phyloP scores from a whole-genome alignment of 805 yeast genomes.

The Teunomyces cretensis region DNA sequence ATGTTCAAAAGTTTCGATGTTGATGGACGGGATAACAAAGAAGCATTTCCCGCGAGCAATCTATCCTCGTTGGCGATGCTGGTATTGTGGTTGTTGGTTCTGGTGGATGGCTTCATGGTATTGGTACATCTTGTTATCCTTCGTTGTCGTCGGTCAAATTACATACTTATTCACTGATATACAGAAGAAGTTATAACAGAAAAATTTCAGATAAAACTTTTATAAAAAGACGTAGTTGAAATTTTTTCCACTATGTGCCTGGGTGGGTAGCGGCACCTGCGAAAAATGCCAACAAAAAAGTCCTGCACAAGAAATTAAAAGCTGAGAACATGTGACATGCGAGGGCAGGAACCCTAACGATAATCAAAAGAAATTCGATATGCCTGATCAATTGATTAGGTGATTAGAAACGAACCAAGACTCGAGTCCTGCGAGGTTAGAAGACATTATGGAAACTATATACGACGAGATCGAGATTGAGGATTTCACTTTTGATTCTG shows the following conservation, averaged over 20 bases:
- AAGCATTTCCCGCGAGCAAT: background rate
- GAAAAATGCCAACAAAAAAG: background rate
- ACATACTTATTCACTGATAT: slow-evolving; percentile 12
- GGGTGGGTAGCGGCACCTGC: slow-evolving; percentile 1
- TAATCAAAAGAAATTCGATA: background rate
- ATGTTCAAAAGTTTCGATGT: background rate
- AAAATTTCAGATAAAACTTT: slow-evolving; percentile 12
- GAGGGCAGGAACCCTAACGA: slow-evolving; percentile 15
- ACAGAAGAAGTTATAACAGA: slow-evolving; percentile 9
- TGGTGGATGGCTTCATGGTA: background rate
- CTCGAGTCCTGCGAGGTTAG: background rate
- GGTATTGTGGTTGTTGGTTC: background rate
- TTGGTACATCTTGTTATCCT: background rate
- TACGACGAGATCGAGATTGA: slow-evolving; percentile 97
- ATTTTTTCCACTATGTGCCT: slow-evolving; percentile 7
- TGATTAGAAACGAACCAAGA: too few species aligned
- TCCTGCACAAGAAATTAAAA: background rate
- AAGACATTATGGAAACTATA: slow-evolving; percentile 49
- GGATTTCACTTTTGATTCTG: slow-evolving; percentile 88
- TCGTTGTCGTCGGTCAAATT: background rate
- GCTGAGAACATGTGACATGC: background rate
- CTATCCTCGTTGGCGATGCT: background rate
- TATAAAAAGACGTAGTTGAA: slow-evolving; percentile 9
- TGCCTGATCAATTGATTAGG: background rate
- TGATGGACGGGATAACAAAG: background rate